phyloP scores from a whole-genome alignment of 208 protist genomes.

The Acanthamoeba lenticulata region DNA sequence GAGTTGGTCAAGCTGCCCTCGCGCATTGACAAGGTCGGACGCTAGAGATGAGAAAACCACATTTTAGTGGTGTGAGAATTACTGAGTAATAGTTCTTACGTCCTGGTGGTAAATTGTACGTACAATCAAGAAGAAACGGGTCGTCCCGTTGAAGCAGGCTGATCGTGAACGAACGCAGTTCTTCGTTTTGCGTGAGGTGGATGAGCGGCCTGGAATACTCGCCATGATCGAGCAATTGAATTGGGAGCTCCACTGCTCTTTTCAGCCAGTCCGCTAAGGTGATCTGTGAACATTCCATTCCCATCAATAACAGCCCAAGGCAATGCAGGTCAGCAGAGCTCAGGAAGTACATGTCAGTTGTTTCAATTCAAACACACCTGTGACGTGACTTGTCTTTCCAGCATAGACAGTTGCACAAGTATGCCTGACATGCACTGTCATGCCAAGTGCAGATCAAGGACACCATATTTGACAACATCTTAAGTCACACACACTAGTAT shows the following conservation, averaged over 20 bases:
- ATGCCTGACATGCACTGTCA: no score
- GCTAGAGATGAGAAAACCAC: slow-evolving; percentile 2
- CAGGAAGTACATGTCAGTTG: neutral
- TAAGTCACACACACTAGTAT: no score
- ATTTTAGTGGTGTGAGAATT: neutral
- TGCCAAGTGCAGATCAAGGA: no score
- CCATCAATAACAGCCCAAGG: no score
- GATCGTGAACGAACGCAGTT: slow-evolving; percentile 21
- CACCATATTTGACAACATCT: no score
- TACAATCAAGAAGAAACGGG: slow-evolving; percentile 1
- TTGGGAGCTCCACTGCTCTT: slow-evolving; percentile 26
- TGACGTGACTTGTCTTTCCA: neutral
- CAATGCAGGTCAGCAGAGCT: neutral
- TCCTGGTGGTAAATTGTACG: neutral
- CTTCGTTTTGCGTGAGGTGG: slow-evolving; percentile 9
- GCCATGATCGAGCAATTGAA: slow-evolving; percentile 4
- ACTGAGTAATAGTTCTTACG: neutral
- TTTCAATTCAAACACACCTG: slow-evolving; percentile 29
- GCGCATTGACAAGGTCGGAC: neutral
- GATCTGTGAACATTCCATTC: neutral
- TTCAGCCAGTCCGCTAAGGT: slow-evolving; percentile 40
- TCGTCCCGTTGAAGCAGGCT: slow-evolving; percentile 49
- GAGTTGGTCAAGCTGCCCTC: slow-evolving; percentile 34
- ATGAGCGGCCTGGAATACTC: neutral
- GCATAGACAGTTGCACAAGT: neutral